phyloP scores from a whole-genome alignment of 768 basidiomycete species.

The Lentinula sp. region DNA sequence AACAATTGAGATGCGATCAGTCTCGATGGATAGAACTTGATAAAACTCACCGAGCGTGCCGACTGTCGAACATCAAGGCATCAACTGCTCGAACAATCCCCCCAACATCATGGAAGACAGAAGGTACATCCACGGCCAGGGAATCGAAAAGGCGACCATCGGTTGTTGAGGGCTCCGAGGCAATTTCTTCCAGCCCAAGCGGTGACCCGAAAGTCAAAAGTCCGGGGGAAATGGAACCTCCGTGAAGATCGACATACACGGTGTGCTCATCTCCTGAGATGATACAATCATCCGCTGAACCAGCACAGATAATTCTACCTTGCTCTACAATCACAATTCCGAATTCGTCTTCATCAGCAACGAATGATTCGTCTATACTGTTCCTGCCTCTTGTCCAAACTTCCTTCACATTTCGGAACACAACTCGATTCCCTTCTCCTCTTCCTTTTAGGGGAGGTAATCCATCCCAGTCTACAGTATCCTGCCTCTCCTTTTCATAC shows the following conservation, averaged over 20 bases:
- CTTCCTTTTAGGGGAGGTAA: slow-evolving; percentile 55
- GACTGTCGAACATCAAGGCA: slow-evolving; percentile 64
- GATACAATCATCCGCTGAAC: slow-evolving; percentile 23
- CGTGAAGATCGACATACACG: slow-evolving; percentile 52
- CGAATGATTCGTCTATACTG: slow-evolving; percentile 28
- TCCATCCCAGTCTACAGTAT: slow-evolving; percentile 59
- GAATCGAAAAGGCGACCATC: slow-evolving; percentile 60
- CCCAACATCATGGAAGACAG: slow-evolving; percentile 42
- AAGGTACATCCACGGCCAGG: slow-evolving; percentile 32
- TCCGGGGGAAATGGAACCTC: slow-evolving; percentile 65
- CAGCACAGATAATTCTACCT: slow-evolving; percentile 51
- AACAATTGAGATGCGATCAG: background rate
- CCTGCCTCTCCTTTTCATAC: slow-evolving; percentile 58
- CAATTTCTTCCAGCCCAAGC: slow-evolving; percentile 74
- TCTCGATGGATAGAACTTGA: background rate
- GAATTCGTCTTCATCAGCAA: slow-evolving; percentile 14
- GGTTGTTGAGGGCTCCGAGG: slow-evolving; percentile 59
- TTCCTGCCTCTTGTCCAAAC: slow-evolving; percentile 32
- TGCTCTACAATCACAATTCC: slow-evolving; percentile 36
- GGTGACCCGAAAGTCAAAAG: slow-evolving; percentile 61
- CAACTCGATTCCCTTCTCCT: slow-evolving; percentile 26
- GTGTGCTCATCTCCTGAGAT: slow-evolving; percentile 11
- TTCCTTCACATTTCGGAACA: slow-evolving; percentile 65
- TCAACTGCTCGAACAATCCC: slow-evolving; percentile 63
- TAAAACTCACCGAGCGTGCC: slow-evolving; percentile 62